A percentile compares a stretch with the other conserved stretches of the same genome.
Evolutionary conservation across 169 alveolate species (phyloP).

Genomic region (Cryptosporidium xiaoi): DNA sequence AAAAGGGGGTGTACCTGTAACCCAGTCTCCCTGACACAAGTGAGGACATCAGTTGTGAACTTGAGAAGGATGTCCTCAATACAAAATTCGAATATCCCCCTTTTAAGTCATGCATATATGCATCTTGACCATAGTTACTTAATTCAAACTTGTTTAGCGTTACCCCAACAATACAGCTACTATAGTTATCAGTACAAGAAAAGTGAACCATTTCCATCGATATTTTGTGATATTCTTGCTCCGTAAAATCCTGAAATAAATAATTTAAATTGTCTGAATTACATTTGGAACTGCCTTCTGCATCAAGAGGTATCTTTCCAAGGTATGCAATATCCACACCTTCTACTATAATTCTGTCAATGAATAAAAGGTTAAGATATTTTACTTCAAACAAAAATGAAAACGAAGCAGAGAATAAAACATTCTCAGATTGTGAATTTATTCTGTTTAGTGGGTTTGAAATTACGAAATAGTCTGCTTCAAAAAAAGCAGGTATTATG

Average conservation of each 20-base stretch:
- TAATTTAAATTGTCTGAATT: conserved; percentile 42
- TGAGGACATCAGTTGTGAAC: conserved; percentile 22
- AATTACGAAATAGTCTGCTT: conserved; percentile 27
- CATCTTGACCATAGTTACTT: conserved; percentile 9
- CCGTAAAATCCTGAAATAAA: conserved; percentile 34
- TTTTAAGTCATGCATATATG: conserved; percentile 37
- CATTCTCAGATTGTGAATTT: conserved; percentile 11
- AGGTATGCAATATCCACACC: conserved; percentile 61
- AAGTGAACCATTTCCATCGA: conserved; percentile 45
- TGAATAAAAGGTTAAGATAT: conserved; percentile 33
- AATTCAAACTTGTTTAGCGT: conserved; percentile 7
- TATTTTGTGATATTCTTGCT: conserved; percentile 5
- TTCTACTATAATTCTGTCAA: conserved; percentile 30
- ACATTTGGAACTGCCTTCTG: not conserved
- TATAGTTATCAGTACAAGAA: conserved; percentile 37
- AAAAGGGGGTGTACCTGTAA: conserved; percentile 41
- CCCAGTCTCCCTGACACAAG: conserved; percentile 61
- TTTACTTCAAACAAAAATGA: conserved; percentile 47
- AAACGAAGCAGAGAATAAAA: conserved; percentile 32
- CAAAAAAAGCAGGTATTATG: conserved; percentile 52
- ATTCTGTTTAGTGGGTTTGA: conserved; percentile 43
- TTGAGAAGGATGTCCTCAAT: conserved; percentile 27
- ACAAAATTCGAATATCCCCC: conserved; percentile 65
- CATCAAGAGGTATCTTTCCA: conserved; percentile 32
- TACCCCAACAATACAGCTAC: conserved; percentile 37